A percentile compares a stretch with the other conserved stretches of the same genome.
Evolutionary conservation across 371 early-diverging fungal species (phyloP).

Genomic region (Amoeboaphelidium protococcarum): DNA sequence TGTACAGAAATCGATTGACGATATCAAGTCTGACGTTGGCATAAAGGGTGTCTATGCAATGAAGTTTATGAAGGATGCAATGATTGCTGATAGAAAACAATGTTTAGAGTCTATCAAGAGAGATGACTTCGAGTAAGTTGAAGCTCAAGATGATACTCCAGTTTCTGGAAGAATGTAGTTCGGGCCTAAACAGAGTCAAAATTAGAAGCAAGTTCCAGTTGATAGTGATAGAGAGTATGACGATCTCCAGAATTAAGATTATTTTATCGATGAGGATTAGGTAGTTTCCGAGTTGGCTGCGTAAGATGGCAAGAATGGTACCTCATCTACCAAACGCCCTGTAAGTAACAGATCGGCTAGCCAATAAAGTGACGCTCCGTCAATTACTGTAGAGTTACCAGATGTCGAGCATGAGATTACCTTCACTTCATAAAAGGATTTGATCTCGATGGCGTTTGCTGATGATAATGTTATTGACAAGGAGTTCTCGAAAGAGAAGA

Average conservation of each 20-base stretch:
- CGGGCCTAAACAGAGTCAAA: slow-evolving; percentile 2
- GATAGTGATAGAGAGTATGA: no score
- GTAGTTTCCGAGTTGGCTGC: no score
- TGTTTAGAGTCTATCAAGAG: not conserved
- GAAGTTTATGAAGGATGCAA: slow-evolving; percentile 72
- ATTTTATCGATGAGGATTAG: no score
- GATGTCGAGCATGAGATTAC: not conserved
- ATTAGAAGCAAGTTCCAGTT: slow-evolving; percentile 5
- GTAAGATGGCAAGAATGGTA: no score
- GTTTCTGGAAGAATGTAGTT: not conserved
- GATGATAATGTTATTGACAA: slow-evolving; percentile 51
- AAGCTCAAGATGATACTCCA: not conserved
- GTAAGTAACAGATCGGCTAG: no score
- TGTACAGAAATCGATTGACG: slow-evolving; percentile 7
- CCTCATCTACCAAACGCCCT: not conserved
- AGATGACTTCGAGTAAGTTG: not conserved
- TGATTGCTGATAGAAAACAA: not conserved
- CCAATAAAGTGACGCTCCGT: no score
- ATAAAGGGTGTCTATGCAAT: slow-evolving; percentile 71
- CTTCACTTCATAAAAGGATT: slow-evolving; percentile 22
- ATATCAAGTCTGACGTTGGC: no score
- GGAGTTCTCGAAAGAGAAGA: slow-evolving; percentile 69
- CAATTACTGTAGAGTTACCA: not conserved
- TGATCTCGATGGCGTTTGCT: slow-evolving; percentile 76
- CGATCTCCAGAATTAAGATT: no score